Percentiles rank a stretch among this genome's conserved stretches.
Evolutionary conservation across 768 basidiomycete species (phyloP).

Genomic region (Leccinum variicolor): DNA sequence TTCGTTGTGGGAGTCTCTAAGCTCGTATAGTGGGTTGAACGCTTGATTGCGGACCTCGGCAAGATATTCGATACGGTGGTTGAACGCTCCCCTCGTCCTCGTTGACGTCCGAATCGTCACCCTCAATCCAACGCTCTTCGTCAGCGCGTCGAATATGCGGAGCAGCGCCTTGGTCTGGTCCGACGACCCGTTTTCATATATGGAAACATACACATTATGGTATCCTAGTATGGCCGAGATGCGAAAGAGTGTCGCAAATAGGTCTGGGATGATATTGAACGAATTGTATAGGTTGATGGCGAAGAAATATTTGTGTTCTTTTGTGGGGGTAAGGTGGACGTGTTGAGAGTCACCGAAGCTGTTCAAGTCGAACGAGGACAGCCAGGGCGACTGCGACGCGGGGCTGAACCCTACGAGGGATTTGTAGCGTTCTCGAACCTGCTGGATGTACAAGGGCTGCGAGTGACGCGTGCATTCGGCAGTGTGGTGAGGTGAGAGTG

Average conservation of each 20-base stretch:
- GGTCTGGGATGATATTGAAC: conserved; percentile 96
- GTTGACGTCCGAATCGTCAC: conserved; percentile 91
- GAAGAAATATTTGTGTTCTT: conserved; percentile 97
- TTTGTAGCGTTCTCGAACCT: conserved; percentile 82
- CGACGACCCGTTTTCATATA: conserved; percentile 98
- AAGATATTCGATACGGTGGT: conserved; percentile 99
- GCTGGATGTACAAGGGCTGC: conserved; percentile 81
- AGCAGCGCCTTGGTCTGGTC: conserved; percentile 98
- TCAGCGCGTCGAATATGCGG: conserved; percentile 91
- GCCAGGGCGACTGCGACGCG: conserved; percentile 56
- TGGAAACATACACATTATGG: conserved; percentile 97
- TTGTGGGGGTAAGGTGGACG: conserved; percentile 37
- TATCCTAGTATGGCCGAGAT: conserved; percentile 90
- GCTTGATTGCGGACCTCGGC: conserved; percentile 99
- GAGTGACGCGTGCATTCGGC: conserved; percentile 84
- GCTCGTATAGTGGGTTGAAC: conserved; percentile 91
- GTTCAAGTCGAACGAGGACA: conserved; percentile 48
- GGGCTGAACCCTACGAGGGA: conserved; percentile 77
- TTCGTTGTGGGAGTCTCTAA: conserved; percentile 88
- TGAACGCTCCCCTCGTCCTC: conserved; percentile 93
- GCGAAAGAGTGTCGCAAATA: conserved; percentile 95
- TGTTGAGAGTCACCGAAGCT: conserved; percentile 40
- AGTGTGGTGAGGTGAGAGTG: conserved; percentile 89
- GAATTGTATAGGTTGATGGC: conserved; percentile 99
- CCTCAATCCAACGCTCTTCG: conserved; percentile 84